phyloP scores from a whole-genome alignment of 495 filamentous ascomycete species.

The Aspergillus kassunensis region DNA sequence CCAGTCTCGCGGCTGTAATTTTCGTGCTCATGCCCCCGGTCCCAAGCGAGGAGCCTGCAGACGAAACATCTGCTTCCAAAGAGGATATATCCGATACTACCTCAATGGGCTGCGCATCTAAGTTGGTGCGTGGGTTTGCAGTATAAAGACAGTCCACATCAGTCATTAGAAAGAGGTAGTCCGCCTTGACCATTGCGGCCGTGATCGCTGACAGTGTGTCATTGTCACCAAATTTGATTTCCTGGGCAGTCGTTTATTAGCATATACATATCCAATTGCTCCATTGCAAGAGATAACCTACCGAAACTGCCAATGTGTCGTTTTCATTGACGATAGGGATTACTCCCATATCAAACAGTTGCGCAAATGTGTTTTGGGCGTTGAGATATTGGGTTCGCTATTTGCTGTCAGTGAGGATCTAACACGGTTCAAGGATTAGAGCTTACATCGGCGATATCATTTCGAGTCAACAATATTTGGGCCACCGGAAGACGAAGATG shows the following conservation, averaged over 20 bases:
- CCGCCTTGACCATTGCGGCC: constrained; percentile 93
- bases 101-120: constrained; percentile 84
- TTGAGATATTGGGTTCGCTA: constrained; percentile 92
- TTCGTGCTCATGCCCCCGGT: constrained; percentile 99
- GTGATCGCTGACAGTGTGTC: constrained; percentile 96
- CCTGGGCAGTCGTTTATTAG: constrained; percentile 34
- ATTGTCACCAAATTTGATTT: constrained; percentile 99
- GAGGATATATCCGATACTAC: constrained; percentile 84
- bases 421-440: not conserved
- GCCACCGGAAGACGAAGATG: constrained; percentile 87
- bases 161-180: constrained; percentile 97
- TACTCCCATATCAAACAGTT: constrained; percentile 90
- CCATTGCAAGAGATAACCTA: constrained; percentile 24
- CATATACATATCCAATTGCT: not conserved
- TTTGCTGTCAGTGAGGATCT: constrained; percentile 12
- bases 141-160: constrained; percentile 97
- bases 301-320: constrained; percentile 88
- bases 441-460: constrained; percentile 90
- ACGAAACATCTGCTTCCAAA: constrained; percentile 87
- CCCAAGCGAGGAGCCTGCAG: constrained; percentile 80
- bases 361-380: constrained; percentile 87
- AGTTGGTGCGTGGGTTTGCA: constrained; percentile 81
- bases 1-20: constrained; percentile 89
- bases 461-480: constrained; percentile 92
- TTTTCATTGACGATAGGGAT: constrained; percentile 99